Evolutionary conservation across 805 yeast genomes (phyloP).

Genomic region (Myxozyma melibiosi): DNA sequence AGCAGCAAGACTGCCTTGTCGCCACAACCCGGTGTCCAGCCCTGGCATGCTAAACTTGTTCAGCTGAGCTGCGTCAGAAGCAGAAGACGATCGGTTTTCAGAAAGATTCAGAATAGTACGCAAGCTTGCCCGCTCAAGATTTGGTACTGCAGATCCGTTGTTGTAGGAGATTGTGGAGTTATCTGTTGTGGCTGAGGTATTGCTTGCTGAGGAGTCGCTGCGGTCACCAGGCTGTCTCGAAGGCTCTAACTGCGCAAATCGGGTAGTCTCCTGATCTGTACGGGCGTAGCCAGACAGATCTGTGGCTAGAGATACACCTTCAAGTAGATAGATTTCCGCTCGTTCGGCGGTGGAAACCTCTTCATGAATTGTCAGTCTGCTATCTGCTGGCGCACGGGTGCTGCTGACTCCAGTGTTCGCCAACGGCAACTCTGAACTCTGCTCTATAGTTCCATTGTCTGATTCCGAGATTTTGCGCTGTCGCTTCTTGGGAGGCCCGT

Average conservation of each 20-base stretch:
- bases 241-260: too few species aligned
- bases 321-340: too few species aligned
- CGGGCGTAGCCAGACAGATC: too few species aligned
- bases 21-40: background rate
- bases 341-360: too few species aligned
- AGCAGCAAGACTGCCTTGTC: background rate
- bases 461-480: background rate
- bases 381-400: too few species aligned
- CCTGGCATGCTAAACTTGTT: background rate
- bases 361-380: too few species aligned
- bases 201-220: background rate
- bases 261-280: too few species aligned
- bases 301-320: too few species aligned
- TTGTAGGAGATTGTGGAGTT: background rate
- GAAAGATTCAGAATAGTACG: constrained; percentile 8
- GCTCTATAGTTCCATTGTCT: background rate
- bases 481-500: constrained; percentile 1
- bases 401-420: too few species aligned
- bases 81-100: background rate
- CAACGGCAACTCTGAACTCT: too few species aligned
- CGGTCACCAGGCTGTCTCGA: background rate
- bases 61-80: background rate
- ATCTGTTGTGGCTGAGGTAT: background rate
- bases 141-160: background rate
- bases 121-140: constrained; percentile 12